phyloP scores from a whole-genome alignment of 495 filamentous ascomycete species.

The Penicillium paradoxum region DNA sequence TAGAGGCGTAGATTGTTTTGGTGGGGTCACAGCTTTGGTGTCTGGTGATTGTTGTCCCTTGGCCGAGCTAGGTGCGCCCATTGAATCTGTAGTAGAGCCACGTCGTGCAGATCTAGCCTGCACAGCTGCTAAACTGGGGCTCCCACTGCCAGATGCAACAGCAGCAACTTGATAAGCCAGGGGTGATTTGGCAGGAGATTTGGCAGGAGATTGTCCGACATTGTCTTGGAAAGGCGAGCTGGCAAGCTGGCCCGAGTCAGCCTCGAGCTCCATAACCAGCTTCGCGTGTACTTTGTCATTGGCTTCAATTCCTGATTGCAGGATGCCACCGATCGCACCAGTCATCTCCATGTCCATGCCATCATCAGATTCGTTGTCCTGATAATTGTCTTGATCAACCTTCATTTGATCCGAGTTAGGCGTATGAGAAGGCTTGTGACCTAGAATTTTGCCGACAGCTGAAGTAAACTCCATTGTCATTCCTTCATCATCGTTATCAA shows the following conservation, averaged over 20 bases:
- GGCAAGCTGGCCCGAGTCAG: conserved; percentile 47
- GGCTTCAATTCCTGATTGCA: conserved; percentile 37
- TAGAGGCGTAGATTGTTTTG: conserved; percentile 50
- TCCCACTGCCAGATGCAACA: conserved; percentile 55
- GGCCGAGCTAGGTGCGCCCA: conserved; percentile 42
- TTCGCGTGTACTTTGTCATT: conserved; percentile 48
- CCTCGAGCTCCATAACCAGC: conserved; percentile 55
- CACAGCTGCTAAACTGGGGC: conserved; percentile 53
- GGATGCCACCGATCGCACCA: conserved; percentile 63
- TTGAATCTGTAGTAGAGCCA: conserved; percentile 37
- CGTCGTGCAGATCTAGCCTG: conserved; percentile 51
- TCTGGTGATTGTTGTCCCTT: conserved; percentile 31
- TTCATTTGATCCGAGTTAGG: conserved; percentile 25
- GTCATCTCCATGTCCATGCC: conserved; percentile 68
- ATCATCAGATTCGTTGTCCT: conserved; percentile 38
- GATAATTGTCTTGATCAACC: conserved; percentile 38
- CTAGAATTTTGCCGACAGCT: conserved; percentile 61
- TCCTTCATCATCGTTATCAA: conserved; percentile 58
- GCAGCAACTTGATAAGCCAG: conserved; percentile 32
- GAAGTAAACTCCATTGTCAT: conserved; percentile 82
- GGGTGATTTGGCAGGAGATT: conserved; percentile 25
- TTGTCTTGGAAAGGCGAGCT: conserved; percentile 51
- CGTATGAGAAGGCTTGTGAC: conserved; percentile 24
- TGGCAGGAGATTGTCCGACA: conserved; percentile 27
- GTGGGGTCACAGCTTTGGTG: conserved; percentile 46